Base-by-base conservation (phyloP, 139 green algal genomes). In the Asterochloris erici region DNA sequence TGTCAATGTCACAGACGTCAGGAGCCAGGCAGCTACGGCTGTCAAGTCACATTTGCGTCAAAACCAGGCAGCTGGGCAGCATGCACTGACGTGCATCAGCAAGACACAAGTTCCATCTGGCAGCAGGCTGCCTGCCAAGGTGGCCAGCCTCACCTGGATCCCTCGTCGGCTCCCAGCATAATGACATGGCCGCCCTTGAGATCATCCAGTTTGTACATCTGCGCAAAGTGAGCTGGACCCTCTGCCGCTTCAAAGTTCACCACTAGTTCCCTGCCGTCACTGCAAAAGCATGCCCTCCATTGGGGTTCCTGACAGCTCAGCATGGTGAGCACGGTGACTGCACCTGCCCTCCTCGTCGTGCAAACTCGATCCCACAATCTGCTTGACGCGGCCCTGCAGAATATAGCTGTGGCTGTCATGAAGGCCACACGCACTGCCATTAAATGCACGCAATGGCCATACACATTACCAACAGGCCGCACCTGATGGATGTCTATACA, bases 401-500 rank as follows among this genome's bases (percentile, higher is more conserved):
- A 23, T 63, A 68, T 10, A 69, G 38, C 38, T 54, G 38, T 54
- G 38, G 38, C 38, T 54, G 38, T 10, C 38, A 54, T 54, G 4
- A 6, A 54, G 38, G 38, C 38, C 38, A 54, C 38, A 54, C 38
- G 38, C 38, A 54, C 38, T 54, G 38, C 38, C 38, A 54, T 54
- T 6, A 54, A 6, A 54, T 54, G 38, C 38, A 54, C 6, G 38
- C 38, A 54, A 54, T 54, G 38, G 15, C 16, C 38, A 54, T 11
- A 19, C 68, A 77, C 71, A 77, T 16, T 11, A 70, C 14, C 24
- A 71, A 62, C 54, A 79, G 14, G 11, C 13, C 68, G 24, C 66
- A 97, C 96, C 92, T 99, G 93, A 85, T 99, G 97, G 73, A 99
- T 98, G 89, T 99, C 97, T 29, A 99, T 99, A 89, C 97, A 99